Conservation (phyloP, 495 filamentous ascomycete genomes). For the Elaphomyces granulatus region DNA sequence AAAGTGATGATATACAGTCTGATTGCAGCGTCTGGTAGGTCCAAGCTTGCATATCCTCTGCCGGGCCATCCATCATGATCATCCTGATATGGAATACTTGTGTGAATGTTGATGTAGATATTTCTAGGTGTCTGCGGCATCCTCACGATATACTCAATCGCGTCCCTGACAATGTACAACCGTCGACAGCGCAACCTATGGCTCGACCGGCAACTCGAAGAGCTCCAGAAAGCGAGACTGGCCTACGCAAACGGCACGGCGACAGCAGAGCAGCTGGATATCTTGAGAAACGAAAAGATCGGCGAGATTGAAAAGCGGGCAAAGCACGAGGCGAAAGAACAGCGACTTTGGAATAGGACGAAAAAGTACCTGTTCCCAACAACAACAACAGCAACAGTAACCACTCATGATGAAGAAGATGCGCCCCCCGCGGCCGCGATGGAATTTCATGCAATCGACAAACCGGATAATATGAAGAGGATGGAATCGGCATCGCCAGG, state of each 20-base stretch:
- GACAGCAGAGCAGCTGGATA: conserved; percentile 32
- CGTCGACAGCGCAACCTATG: conserved; percentile 52
- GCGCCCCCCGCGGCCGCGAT: conserved; percentile 20
- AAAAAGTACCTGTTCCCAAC: conserved; percentile 26
- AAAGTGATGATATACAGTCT: conserved; percentile 57
- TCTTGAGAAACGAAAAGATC: conserved; percentile 48
- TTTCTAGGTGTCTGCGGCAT: conserved; percentile 51
- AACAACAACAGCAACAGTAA: conserved; percentile 3
- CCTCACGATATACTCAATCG: conserved; percentile 64
- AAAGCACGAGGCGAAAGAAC: conserved; percentile 28
- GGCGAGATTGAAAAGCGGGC: conserved; percentile 32
- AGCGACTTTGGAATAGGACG: conserved; percentile 30
- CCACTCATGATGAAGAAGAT: conserved; percentile 1
- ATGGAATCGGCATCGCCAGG: conserved; percentile 10
- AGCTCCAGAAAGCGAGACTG: conserved; percentile 42
- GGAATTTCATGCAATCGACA: conserved; percentile 29
- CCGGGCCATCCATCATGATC: not conserved
- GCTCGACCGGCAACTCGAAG: conserved; percentile 46
- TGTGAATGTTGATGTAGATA: no score
- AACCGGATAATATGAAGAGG: conserved; percentile 22
- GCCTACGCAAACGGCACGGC: conserved; percentile 49
- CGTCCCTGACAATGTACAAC: conserved; percentile 82
- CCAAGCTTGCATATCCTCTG: not conserved
- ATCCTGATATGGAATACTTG: no score
- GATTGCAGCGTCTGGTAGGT: conserved; percentile 67